These are phyloP conservation scores for Pyrenochaeta sp. DNA, from an alignment of 2,329 filamentous ascomycete species.

Conservation along the genomic window DNA sequence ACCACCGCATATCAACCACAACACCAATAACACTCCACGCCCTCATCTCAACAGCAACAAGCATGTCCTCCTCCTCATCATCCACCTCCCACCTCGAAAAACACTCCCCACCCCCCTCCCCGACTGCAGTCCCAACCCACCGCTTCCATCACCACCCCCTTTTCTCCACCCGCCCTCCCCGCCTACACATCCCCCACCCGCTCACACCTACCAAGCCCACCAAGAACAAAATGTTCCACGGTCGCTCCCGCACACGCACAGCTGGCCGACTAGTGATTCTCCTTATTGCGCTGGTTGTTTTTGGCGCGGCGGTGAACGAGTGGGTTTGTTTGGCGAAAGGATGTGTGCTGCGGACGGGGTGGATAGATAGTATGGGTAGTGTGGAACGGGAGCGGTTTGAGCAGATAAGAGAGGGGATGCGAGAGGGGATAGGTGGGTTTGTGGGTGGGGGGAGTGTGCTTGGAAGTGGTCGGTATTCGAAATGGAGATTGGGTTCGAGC, in stretches of 20 bases:
- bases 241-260: too few species aligned
- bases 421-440: not conserved
- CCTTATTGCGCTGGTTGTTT: too few species aligned
- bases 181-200: too few species aligned
- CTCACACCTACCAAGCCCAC: too few species aligned
- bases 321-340: too few species aligned
- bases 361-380: not conserved
- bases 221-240: too few species aligned
- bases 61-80: not conserved
- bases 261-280: too few species aligned
- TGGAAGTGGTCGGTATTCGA: not conserved
- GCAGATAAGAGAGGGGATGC: not conserved
- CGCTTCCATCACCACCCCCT: too few species aligned
- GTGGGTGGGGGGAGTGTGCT: slow-evolving; percentile 6
- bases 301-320: too few species aligned
- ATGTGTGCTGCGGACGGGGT: not conserved
- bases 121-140: not conserved
- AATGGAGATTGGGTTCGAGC: too few species aligned
- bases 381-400: not conserved
- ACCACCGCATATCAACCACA: not conserved
- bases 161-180: too few species aligned
- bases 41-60: not conserved
- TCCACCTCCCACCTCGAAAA: not conserved
- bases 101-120: not conserved
- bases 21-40: not conserved